These are phyloP conservation scores for Craspedostauros australis DNA, from an alignment of 108 stramenopile species.

Conservation along the genomic window DNA sequence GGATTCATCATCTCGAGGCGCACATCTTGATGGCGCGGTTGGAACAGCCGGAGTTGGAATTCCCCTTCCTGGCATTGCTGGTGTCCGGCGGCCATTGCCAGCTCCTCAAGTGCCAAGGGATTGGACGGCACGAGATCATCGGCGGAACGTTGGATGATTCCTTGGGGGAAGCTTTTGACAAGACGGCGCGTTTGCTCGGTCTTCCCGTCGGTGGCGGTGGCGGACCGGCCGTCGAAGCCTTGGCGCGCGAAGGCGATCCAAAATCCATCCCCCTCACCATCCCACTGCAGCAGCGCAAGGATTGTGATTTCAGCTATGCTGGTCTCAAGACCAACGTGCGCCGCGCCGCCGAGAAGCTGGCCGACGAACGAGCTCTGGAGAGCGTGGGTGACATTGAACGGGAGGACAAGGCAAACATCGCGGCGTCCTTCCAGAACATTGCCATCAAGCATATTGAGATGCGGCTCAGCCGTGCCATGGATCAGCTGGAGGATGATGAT, in stretches of 20 bases:
- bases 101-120: slow-evolving; percentile 79
- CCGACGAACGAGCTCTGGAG: slow-evolving; percentile 45
- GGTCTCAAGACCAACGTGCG: slow-evolving; percentile 91
- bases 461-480: slow-evolving; percentile 77
- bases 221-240: slow-evolving; percentile 87
- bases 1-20: slow-evolving; percentile 94
- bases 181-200: slow-evolving; percentile 89
- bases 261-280: slow-evolving; percentile 68
- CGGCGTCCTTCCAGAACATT: slow-evolving; percentile 89
- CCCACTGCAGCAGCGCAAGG: slow-evolving; percentile 81
- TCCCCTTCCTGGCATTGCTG: slow-evolving; percentile 93
- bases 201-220: slow-evolving; percentile 87
- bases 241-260: slow-evolving; percentile 82
- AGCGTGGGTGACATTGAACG: slow-evolving; percentile 34
- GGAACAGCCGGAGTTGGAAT: slow-evolving; percentile 48
- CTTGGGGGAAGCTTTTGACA: slow-evolving; percentile 90
- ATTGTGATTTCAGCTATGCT: slow-evolving; percentile 93
- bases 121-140: slow-evolving; percentile 76
- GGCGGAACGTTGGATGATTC: slow-evolving; percentile 97
- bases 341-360: slow-evolving; percentile 56
- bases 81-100: slow-evolving; percentile 97
- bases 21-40: slow-evolving; percentile 93
- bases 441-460: slow-evolving; percentile 93
- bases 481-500: slow-evolving; percentile 36
- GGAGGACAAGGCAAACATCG: slow-evolving; percentile 77